phyloP scores from a whole-genome alignment of 2,329 filamentous ascomycete genomes.

The Fusarium lateritium region DNA sequence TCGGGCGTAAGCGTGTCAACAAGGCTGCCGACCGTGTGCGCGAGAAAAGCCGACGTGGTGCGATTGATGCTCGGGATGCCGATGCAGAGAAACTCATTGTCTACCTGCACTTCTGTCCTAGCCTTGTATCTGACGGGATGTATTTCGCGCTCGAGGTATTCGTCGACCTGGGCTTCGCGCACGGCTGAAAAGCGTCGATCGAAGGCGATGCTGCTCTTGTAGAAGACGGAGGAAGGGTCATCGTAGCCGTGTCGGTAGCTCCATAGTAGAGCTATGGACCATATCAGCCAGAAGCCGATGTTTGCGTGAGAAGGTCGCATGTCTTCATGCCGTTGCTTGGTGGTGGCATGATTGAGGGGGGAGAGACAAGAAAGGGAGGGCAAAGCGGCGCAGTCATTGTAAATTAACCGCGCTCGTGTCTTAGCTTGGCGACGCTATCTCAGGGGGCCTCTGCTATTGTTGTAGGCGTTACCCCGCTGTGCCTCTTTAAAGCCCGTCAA shows the following conservation, averaged over 20 bases:
- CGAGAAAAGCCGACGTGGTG: constrained; percentile 49
- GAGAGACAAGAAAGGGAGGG: neutral
- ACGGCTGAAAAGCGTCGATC: constrained; percentile 46
- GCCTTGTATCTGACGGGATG: constrained; percentile 24
- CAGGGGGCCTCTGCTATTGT: neutral
- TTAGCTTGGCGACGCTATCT: neutral
- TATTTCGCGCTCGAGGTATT: constrained; percentile 39
- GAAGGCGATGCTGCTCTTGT: constrained; percentile 50
- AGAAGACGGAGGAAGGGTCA: constrained; percentile 56
- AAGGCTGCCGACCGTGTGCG: constrained; percentile 52
- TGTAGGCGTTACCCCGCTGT: constrained; percentile 16
- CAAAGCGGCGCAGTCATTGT: neutral
- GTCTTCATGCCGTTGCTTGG: constrained; percentile 32
- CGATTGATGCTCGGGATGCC: constrained; percentile 56
- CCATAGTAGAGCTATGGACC: constrained; percentile 48
- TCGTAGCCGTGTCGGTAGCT: constrained; percentile 53
- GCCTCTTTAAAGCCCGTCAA: neutral
- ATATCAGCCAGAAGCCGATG: constrained; percentile 52
- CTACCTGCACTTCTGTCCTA: constrained; percentile 19
- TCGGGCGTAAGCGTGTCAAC: constrained; percentile 51
- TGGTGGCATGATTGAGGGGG: neutral
- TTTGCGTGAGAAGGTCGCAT: constrained; percentile 52
- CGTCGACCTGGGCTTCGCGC: constrained; percentile 48
- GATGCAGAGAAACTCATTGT: constrained; percentile 48
- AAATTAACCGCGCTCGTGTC: neutral